phyloP scores from a whole-genome alignment of 1,139 yeast species.

The Hansenula anomala region DNA sequence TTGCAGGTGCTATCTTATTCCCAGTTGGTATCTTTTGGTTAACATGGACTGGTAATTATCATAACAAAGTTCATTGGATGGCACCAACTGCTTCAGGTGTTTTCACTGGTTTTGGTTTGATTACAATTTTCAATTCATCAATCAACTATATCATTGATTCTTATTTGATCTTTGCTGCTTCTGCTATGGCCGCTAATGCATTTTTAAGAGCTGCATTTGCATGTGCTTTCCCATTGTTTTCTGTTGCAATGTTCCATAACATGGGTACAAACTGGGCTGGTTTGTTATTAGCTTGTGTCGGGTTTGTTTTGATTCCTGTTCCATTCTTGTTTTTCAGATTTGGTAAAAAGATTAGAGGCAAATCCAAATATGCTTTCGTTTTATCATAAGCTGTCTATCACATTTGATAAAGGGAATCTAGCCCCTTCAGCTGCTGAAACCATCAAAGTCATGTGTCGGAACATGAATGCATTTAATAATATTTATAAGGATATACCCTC shows the following conservation, averaged over 20 bases:
- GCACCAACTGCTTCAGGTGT: slow-evolving; percentile 77
- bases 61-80: slow-evolving; percentile 68
- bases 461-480: too few species aligned
- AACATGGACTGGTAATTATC: slow-evolving; percentile 80
- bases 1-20: slow-evolving; percentile 62
- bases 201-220: slow-evolving; percentile 65
- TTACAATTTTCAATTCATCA: slow-evolving; percentile 73
- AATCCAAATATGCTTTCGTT: slow-evolving; percentile 61
- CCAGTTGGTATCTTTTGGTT: slow-evolving; percentile 81
- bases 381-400: slow-evolving; percentile 9
- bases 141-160: slow-evolving; percentile 78
- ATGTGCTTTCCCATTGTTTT: slow-evolving; percentile 78
- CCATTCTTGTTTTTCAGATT: slow-evolving; percentile 68
- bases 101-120: slow-evolving; percentile 69
- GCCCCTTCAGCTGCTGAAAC: too few species aligned
- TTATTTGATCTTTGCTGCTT: slow-evolving; percentile 76
- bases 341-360: slow-evolving; percentile 58
- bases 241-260: slow-evolving; percentile 64
- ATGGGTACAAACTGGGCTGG: slow-evolving; percentile 86
- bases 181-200: slow-evolving; percentile 87
- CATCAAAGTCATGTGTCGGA: too few species aligned
- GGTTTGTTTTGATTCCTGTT: slow-evolving; percentile 58
- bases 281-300: slow-evolving; percentile 67
- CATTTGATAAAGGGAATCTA: too few species aligned
- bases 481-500: too few species aligned